Base-by-base conservation (phyloP, 2,329 filamentous ascomycete genomes). In the Verticillium zaregamsianum region DNA sequence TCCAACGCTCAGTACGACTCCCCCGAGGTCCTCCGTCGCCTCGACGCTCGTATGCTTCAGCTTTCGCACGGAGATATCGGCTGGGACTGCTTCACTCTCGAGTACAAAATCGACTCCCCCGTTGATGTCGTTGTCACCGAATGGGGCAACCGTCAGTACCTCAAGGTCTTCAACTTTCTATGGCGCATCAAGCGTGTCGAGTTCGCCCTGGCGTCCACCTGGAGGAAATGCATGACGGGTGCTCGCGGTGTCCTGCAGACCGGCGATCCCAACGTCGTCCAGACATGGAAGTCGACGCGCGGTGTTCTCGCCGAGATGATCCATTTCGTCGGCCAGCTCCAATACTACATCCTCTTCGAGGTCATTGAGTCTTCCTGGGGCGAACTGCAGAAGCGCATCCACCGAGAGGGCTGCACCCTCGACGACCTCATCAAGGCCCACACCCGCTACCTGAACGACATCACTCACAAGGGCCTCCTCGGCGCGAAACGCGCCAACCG, bases 151-250 rank as follows among this genome's bases (percentile, higher is more conserved):
- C 91, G 94, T 25, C 94, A 99, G 73, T 99, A 99, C 73, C 88
- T 99, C 68, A 98, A 98, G 73, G 92, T 99, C 11, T 99, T 99
- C 84, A 99, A 99, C 76, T 97, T 99, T 72, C 84, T 99, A 3
- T 99, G 95, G 94, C 90, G 95, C 65, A 92, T 99, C 71, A 99
- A 99, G 78, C 90, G 95, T 32, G 95, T 99, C 59, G 95, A 99
- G 71, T 99, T 98, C 71, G 93, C 92, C 0, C 85, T 99, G 1
- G 86, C 90, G 5, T 92, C 90, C 14, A 95, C 92, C 49, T 99
- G 95, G 93, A 88, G 95, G 62, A 90, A 93, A 66, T 96, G 91
- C 76, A 98, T 97, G 88, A 99, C 95, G 0, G 95, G 95, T 55
- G 88, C 93, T 3, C 86, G 95, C 63, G 93, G 94, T n/a, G 93